phyloP scores from a whole-genome alignment of 768 basidiomycete species.

The Kwoniella dejecticola region DNA sequence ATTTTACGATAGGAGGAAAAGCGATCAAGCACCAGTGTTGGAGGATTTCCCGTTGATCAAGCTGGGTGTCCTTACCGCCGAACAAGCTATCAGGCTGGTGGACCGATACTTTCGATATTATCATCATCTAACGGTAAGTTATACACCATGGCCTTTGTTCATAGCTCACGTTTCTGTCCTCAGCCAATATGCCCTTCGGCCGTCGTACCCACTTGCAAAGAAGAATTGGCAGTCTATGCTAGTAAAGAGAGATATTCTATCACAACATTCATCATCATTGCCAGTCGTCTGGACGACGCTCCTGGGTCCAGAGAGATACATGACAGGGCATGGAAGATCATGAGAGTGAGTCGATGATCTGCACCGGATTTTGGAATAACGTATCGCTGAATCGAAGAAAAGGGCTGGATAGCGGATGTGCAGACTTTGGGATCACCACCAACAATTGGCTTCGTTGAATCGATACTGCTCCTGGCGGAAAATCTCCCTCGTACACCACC shows the following conservation, averaged over 20 bases:
- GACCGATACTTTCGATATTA: slow-evolving; percentile 47
- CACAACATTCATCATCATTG: slow-evolving; percentile 51
- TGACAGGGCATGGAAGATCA: slow-evolving; percentile 42
- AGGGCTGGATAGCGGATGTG: slow-evolving; percentile 52
- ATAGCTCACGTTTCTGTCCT: background rate
- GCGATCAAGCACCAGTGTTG: background rate
- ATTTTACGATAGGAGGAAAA: slow-evolving; percentile 4
- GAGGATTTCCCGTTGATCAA: slow-evolving; percentile 42
- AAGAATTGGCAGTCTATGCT: slow-evolving; percentile 42
- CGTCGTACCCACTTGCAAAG: slow-evolving; percentile 36
- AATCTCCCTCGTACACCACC: slow-evolving; percentile 48
- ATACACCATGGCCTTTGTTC: too few relatives aligned
- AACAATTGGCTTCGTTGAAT: slow-evolving; percentile 49
- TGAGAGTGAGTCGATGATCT: slow-evolving; percentile 36
- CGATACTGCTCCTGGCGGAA: slow-evolving; percentile 49
- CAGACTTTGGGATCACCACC: slow-evolving; percentile 47
- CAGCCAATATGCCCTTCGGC: slow-evolving; percentile 45
- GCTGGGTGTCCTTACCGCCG: slow-evolving; percentile 36
- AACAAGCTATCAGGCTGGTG: slow-evolving; percentile 33
- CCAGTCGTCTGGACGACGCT: slow-evolving; percentile 40
- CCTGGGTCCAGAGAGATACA: slow-evolving; percentile 41
- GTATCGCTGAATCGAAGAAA: background rate
- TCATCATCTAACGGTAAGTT: slow-evolving; percentile 52
- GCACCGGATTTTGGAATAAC: background rate
- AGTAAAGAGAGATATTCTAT: slow-evolving; percentile 43